These are phyloP conservation scores for Astragalus glycyphyllos DNA, from an alignment of 306 rosid genomes.

Conservation along the genomic window DNA sequence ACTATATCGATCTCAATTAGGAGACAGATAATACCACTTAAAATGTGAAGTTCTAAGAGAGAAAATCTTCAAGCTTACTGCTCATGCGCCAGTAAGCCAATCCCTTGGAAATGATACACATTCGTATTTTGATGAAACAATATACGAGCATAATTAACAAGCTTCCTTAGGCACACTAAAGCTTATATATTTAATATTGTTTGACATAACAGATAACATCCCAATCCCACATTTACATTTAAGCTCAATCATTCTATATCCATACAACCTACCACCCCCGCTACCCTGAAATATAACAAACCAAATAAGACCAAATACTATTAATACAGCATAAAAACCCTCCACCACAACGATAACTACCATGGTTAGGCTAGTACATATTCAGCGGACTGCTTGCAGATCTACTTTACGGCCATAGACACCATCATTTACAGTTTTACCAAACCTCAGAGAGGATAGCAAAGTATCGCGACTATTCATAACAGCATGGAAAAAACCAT, in stretches of 20 bases:
- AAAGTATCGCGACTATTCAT: conserved; percentile 72
- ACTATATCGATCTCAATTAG: too few species aligned
- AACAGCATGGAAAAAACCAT: conserved; percentile 65
- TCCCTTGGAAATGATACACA: neutral
- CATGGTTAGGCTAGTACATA: conserved; percentile 33
- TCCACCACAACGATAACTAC: conserved; percentile 30
- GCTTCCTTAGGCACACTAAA: conserved; percentile 3
- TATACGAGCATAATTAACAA: neutral
- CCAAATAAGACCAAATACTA: conserved; percentile 18
- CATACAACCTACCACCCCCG: conserved; percentile 35
- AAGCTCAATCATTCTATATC: conserved; percentile 9
- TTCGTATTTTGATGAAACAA: neutral
- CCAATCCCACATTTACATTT: conserved; percentile 51
- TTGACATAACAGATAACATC: conserved; percentile 40
- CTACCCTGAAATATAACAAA: conserved; percentile 34
- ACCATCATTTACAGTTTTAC: conserved; percentile 46
- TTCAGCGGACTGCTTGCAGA: conserved; percentile 44
- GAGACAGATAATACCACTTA: too few species aligned
- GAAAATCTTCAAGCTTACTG: too few species aligned
- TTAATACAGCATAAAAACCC: conserved; percentile 9
- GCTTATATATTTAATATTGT: conserved; percentile 43
- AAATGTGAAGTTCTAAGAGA: too few species aligned
- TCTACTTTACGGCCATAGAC: conserved; percentile 37
- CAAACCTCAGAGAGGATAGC: conserved; percentile 62
- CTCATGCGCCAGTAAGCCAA: too few species aligned